Conservation (phyloP, 495 filamentous ascomycete species). For the Aspergillus sclerotioniger region DNA sequence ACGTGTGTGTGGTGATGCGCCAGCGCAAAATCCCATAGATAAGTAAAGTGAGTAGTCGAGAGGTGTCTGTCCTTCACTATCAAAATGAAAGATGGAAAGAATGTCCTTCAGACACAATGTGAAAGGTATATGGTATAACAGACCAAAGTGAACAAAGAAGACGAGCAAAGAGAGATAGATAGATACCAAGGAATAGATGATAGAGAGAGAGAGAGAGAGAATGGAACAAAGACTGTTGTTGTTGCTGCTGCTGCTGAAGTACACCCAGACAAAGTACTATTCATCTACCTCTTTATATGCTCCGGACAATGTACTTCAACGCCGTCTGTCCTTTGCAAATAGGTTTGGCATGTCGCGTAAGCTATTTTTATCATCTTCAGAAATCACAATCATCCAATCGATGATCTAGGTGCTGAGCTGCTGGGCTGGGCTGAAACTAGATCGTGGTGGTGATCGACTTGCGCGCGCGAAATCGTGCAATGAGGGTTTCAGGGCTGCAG, state of each 20-base stretch:
- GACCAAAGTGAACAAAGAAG: slow-evolving; percentile 10
- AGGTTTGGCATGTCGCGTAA: not conserved
- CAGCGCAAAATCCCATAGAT: slow-evolving; percentile 15
- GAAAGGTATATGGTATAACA: slow-evolving; percentile 12
- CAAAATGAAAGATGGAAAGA: not conserved
- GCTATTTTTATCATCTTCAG: slow-evolving; percentile 7
- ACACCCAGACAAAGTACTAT: not conserved
- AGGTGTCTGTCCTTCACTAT: not conserved
- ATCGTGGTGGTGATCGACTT: not conserved
- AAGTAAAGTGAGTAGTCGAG: too few species aligned
- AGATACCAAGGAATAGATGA: not conserved
- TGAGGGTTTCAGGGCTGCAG: not conserved
- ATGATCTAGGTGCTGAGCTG: not conserved
- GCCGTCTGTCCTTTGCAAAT: not conserved
- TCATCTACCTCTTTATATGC: not conserved
- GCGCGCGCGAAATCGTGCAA: not conserved
- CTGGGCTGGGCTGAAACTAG: not conserved
- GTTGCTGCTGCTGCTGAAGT: not conserved
- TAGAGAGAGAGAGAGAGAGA: not conserved
- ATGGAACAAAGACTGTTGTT: not conserved
- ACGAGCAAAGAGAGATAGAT: slow-evolving; percentile 19
- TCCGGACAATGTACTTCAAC: not conserved
- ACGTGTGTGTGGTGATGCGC: slow-evolving; percentile 8
- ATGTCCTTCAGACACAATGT: slow-evolving; percentile 8
- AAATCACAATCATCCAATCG: not conserved